Evolutionary conservation across 495 filamentous ascomycete species (phyloP).

Genomic region (Trichodelitschia bisporula): DNA sequence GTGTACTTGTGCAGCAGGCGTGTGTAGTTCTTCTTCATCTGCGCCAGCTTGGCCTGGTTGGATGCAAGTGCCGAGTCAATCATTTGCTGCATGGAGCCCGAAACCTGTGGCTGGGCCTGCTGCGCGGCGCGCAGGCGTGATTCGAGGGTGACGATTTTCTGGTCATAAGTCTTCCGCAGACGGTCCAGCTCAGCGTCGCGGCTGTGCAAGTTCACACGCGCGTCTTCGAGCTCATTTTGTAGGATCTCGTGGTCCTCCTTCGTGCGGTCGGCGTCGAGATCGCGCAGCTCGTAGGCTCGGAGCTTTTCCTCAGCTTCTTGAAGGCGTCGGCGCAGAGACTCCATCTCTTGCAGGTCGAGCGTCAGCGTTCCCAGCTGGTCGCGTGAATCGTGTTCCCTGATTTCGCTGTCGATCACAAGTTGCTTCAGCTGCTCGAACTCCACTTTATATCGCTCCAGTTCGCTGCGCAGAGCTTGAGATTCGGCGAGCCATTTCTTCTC

Average conservation of each 20-base stretch:
- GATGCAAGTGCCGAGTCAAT: slow-evolving; percentile 23
- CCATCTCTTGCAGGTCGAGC: slow-evolving; percentile 31
- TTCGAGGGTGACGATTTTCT: slow-evolving; percentile 21
- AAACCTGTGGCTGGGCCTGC: neutral
- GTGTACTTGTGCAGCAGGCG: slow-evolving; percentile 16
- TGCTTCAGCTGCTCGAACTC: slow-evolving; percentile 31
- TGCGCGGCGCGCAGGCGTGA: slow-evolving; percentile 12
- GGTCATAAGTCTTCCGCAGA: slow-evolving; percentile 19
- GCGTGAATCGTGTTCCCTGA: slow-evolving; percentile 28
- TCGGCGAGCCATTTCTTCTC: slow-evolving; percentile 37
- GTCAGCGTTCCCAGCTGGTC: slow-evolving; percentile 34
- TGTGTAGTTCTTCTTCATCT: slow-evolving; percentile 21
- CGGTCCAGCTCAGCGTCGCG: slow-evolving; percentile 26
- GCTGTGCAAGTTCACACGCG: slow-evolving; percentile 25
- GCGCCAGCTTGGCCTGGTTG: slow-evolving; percentile 18
- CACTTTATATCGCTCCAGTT: slow-evolving; percentile 23
- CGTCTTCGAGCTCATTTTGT: slow-evolving; percentile 23
- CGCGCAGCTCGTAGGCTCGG: slow-evolving; percentile 29
- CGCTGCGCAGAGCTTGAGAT: slow-evolving; percentile 23
- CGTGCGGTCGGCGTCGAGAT: slow-evolving; percentile 25
- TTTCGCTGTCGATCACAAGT: slow-evolving; percentile 34
- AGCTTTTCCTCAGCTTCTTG: slow-evolving; percentile 29
- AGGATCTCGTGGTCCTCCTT: slow-evolving; percentile 26
- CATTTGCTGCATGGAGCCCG: slow-evolving; percentile 18
- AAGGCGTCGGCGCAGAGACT: slow-evolving; percentile 29